Evolutionary conservation across 1,284 basidiomycete genomes (phyloP).

Genomic region (Rhodotorula sp.): DNA sequence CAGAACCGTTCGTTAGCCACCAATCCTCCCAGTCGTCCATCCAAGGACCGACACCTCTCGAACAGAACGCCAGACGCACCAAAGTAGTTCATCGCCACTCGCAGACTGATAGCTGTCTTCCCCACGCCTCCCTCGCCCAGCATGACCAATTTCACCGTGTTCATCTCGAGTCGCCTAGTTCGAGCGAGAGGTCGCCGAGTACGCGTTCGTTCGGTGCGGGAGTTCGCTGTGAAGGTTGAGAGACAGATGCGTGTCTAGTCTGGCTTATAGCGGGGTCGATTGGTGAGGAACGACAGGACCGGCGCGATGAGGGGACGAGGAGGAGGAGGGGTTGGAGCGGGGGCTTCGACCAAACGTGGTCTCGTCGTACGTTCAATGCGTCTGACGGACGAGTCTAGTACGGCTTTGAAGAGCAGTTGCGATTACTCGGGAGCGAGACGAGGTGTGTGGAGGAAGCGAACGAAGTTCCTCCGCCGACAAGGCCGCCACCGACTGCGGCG

Average conservation of each 20-base stretch:
- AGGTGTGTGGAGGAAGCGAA: not conserved
- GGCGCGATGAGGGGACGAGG: no score
- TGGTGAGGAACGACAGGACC: no score
- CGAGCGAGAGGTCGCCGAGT: not conserved
- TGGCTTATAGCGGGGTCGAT: no score
- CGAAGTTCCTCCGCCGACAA: not conserved
- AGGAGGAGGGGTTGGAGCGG: no score
- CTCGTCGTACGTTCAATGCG: no score
- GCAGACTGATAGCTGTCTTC: slow-evolving; percentile 93
- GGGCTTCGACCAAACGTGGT: no score
- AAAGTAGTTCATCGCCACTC: slow-evolving; percentile 50
- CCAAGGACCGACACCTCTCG: slow-evolving; percentile 11
- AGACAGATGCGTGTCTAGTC: no score
- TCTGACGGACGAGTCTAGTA: not conserved
- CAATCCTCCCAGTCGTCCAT: slow-evolving; percentile 47
- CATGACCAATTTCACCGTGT: slow-evolving; percentile 71
- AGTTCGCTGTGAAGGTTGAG: not conserved
- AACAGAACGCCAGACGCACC: slow-evolving; percentile 54
- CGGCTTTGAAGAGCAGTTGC: not conserved
- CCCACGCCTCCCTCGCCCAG: slow-evolving; percentile 97
- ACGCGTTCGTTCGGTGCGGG: not conserved
- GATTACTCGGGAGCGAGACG: not conserved
- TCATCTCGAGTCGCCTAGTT: slow-evolving; percentile 9
- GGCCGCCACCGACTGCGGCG: not conserved
- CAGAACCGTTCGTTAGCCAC: slow-evolving; percentile 47